A percentile compares a stretch with the other conserved stretches of the same genome.
phyloP scores from a whole-genome alignment of 106 monocot species.

The Alisma plantagoaquatica region DNA sequence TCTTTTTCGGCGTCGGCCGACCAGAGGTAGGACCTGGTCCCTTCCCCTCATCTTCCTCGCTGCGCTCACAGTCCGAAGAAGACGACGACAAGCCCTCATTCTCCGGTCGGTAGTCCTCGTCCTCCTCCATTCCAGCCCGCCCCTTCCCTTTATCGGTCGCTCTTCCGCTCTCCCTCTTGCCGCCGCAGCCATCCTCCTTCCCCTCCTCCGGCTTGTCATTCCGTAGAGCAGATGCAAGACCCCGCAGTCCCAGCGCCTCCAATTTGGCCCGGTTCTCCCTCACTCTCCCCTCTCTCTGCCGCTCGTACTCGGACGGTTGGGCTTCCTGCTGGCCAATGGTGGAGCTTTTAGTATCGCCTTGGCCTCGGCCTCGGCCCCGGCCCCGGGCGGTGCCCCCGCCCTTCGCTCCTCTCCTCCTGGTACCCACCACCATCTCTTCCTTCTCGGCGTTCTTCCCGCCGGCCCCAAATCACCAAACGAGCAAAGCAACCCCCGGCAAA shows the following conservation, averaged over 20 bases:
- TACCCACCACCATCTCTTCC: background rate
- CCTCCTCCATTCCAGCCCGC: slow-evolving; percentile 22
- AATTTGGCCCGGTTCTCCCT: slow-evolving; percentile 40
- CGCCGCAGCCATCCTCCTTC: background rate
- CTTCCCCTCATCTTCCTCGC: slow-evolving; percentile 11
- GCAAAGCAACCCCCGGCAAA: no score
- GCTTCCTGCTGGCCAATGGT: no score
- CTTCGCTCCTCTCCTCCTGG: background rate
- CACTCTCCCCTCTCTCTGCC: slow-evolving; percentile 34
- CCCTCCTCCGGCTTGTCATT: no score
- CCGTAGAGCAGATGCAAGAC: slow-evolving; percentile 22
- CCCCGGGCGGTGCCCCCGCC: background rate
- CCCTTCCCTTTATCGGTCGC: background rate
- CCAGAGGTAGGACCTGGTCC: slow-evolving; percentile 10
- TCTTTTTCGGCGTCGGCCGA: slow-evolving; percentile 5
- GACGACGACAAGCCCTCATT: slow-evolving; percentile 27
- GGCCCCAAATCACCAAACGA: no score
- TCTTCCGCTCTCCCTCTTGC: background rate
- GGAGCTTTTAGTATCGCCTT: no score
- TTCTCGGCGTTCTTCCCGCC: background rate
- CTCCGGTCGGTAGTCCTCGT: slow-evolving; percentile 45
- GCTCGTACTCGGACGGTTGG: slow-evolving; percentile 57
- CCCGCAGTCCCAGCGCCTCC: slow-evolving; percentile 35
- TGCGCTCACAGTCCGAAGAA: no score
- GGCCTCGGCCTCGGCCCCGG: background rate